Conservation (phyloP, 164 flowering plant genomes). For the Amborella trichopoda region DNA sequence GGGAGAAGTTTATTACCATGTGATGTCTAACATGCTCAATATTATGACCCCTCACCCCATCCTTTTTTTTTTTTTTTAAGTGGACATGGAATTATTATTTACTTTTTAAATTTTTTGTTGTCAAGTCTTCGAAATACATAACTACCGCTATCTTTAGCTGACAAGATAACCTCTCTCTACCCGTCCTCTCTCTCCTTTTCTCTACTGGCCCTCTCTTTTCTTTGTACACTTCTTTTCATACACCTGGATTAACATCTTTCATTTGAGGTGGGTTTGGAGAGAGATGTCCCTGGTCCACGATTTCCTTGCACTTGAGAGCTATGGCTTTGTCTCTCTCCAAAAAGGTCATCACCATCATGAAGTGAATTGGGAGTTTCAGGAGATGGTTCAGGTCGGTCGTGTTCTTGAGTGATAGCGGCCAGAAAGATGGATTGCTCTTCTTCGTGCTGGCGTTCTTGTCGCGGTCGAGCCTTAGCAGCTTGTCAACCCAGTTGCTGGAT, state of each 20-base stretch:
- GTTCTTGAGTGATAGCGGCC: slow-evolving; percentile 56
- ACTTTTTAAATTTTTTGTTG: too few species aligned
- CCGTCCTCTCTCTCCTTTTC: too few species aligned
- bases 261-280: slow-evolving; percentile 47
- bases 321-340: slow-evolving; percentile 74
- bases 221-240: too few species aligned
- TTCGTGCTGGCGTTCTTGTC: slow-evolving; percentile 57
- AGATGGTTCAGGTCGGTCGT: slow-evolving; percentile 35
- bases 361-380: background rate
- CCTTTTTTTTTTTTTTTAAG: too few species aligned
- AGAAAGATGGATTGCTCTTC: slow-evolving; percentile 58
- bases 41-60: too few species aligned
- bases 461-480: slow-evolving; percentile 59
- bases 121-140: too few species aligned
- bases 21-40: too few species aligned
- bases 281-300: slow-evolving; percentile 71
- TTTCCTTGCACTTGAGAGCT: slow-evolving; percentile 64
- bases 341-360: slow-evolving; percentile 59
- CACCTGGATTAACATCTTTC: slow-evolving; percentile 12
- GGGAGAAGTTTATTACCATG: too few species aligned
- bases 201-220: too few species aligned
- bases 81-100: too few species aligned
- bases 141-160: too few species aligned
- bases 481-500: slow-evolving; percentile 67
- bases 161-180: too few species aligned